Conservation (phyloP, 306 rosid genomes). For the Medicago lupulina region DNA sequence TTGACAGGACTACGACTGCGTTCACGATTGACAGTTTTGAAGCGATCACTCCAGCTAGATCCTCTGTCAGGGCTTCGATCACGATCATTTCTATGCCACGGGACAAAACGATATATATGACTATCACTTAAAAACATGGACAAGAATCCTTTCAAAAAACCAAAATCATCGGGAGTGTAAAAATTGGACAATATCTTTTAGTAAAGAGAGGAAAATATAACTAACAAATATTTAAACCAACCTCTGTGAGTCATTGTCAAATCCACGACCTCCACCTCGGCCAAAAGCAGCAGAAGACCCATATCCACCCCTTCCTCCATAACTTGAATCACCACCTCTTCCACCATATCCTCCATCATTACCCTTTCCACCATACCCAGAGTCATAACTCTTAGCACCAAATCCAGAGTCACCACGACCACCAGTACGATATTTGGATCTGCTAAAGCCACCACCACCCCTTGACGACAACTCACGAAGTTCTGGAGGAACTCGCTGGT, state of each 20-base stretch:
- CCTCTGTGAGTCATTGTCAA: slow-evolving; percentile 70
- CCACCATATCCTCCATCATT: slow-evolving; percentile 59
- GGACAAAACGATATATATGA: slow-evolving; percentile 12
- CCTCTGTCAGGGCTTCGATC: slow-evolving; percentile 73
- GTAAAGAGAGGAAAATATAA: background rate
- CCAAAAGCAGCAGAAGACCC: slow-evolving; percentile 60
- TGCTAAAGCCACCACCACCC: slow-evolving; percentile 92
- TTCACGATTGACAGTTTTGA: slow-evolving; percentile 51
- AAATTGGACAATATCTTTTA: background rate
- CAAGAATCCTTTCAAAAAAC: background rate
- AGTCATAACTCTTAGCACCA: slow-evolving; percentile 33
- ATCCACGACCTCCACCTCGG: slow-evolving; percentile 70
- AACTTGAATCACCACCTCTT: slow-evolving; percentile 46
- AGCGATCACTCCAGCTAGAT: slow-evolving; percentile 59
- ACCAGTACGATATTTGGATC: slow-evolving; percentile 83
- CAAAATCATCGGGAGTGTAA: background rate
- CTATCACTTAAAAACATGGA: slow-evolving; percentile 22
- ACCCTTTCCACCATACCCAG: slow-evolving; percentile 66
- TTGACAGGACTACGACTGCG: slow-evolving; percentile 74
- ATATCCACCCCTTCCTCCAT: slow-evolving; percentile 68
- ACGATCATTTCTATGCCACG: slow-evolving; percentile 65
- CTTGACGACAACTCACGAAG: slow-evolving; percentile 82
- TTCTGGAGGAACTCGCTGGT: slow-evolving; percentile 85
- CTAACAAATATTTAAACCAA: slow-evolving; percentile 30
- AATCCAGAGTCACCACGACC: slow-evolving; percentile 65